Conservation (phyloP, 164 flowering plant genomes). For the Cinnamomum chago region DNA sequence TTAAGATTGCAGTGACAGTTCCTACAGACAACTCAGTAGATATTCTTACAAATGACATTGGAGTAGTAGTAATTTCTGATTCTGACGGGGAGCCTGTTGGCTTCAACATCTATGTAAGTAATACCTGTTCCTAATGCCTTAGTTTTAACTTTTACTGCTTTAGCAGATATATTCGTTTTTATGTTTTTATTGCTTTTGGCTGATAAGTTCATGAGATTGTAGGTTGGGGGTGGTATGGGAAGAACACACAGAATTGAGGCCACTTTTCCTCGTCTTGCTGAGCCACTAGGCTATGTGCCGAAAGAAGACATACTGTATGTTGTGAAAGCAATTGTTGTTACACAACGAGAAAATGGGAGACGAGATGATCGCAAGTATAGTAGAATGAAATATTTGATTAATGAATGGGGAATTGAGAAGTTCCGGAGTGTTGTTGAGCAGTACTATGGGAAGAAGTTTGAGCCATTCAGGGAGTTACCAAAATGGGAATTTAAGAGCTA, state of each 20-base stretch:
- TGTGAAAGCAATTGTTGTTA: conserved; percentile 92
- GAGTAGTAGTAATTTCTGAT: conserved; percentile 82
- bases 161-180: background rate
- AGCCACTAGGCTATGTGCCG: conserved; percentile 92
- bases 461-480: conserved; percentile 74
- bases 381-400: conserved; percentile 92
- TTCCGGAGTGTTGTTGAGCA: conserved; percentile 85
- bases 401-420: conserved; percentile 96
- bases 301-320: conserved; percentile 94
- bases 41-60: conserved; percentile 91
- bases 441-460: conserved; percentile 94
- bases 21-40: conserved; percentile 96
- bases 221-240: conserved; percentile 99
- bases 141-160: background rate
- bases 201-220: conserved; percentile 14
- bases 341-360: conserved; percentile 96
- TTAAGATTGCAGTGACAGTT: conserved; percentile 94
- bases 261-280: conserved; percentile 89
- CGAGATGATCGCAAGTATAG: conserved; percentile 96
- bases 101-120: conserved; percentile 86
- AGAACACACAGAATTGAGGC: conserved; percentile 84
- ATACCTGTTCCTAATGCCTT: background rate
- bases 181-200: background rate
- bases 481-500: conserved; percentile 95
- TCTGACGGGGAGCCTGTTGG: conserved; percentile 89